phyloP scores from a whole-genome alignment of 768 basidiomycete genomes.

The Kwoniella dejecticola region DNA sequence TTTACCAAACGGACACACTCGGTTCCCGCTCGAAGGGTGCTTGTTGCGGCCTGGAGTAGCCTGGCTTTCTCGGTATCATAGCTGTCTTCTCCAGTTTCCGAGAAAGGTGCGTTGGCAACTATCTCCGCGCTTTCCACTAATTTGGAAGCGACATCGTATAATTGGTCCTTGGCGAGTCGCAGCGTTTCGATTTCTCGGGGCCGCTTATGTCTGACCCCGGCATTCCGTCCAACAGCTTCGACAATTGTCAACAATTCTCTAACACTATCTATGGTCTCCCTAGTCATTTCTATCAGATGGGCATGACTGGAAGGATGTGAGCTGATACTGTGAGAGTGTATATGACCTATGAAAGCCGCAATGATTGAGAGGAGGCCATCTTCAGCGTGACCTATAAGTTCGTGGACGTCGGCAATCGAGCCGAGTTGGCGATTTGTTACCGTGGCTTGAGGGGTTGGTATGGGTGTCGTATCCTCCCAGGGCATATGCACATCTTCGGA shows the following conservation, averaged over 20 bases:
- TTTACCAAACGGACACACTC: slow-evolving; percentile 87
- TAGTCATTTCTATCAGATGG: slow-evolving; percentile 90
- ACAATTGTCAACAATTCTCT: slow-evolving; percentile 88
- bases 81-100: slow-evolving; percentile 61
- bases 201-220: slow-evolving; percentile 62
- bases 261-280: slow-evolving; percentile 90
- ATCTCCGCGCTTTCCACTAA: slow-evolving; percentile 84
- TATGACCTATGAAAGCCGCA: slow-evolving; percentile 96
- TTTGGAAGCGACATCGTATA: slow-evolving; percentile 81
- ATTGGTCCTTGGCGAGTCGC: slow-evolving; percentile 70
- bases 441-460: slow-evolving; percentile 20
- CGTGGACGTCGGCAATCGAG: slow-evolving; percentile 24
- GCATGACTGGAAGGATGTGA: slow-evolving; percentile 93
- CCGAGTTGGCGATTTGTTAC: slow-evolving; percentile 15
- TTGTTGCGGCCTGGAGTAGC: slow-evolving; percentile 81
- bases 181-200: slow-evolving; percentile 67
- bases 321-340: slow-evolving; percentile 84
- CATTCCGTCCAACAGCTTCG: slow-evolving; percentile 74
- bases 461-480: slow-evolving; percentile 29
- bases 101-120: slow-evolving; percentile 63
- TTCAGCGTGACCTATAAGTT: slow-evolving; percentile 71
- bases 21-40: slow-evolving; percentile 79
- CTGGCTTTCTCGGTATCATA: slow-evolving; percentile 76
- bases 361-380: slow-evolving; percentile 90
- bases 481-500: slow-evolving; percentile 21